Evolutionary conservation across 176 grass and related monocot species (phyloP).

Genomic region (Tillandsia fasciculata): DNA sequence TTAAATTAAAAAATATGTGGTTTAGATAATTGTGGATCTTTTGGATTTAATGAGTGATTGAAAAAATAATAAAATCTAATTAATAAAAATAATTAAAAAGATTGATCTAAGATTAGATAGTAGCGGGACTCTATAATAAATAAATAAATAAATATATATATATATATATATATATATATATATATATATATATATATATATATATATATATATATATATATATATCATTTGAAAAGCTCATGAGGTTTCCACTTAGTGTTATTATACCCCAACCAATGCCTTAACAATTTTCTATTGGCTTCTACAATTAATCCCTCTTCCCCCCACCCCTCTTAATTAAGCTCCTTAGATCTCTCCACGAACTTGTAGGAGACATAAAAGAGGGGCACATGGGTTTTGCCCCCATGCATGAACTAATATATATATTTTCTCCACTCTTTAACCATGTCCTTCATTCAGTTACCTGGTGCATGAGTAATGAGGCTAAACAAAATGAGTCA

Average conservation of each 20-base stretch:
- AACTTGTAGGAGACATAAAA: constrained; percentile 25
- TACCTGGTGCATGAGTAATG: constrained; percentile 55
- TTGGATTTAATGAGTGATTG: too few relatives aligned
- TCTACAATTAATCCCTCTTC: neutral
- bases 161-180: too few relatives aligned
- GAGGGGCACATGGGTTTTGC: constrained; percentile 48
- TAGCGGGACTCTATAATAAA: too few relatives aligned
- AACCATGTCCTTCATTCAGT: constrained; percentile 28
- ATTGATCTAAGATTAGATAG: too few relatives aligned
- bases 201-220: too few relatives aligned
- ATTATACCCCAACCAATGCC: constrained; percentile 7
- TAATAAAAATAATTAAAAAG: too few relatives aligned
- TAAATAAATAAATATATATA: too few relatives aligned
- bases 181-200: too few relatives aligned
- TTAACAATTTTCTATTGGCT: neutral
- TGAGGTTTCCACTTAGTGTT: neutral
- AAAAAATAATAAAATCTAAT: too few relatives aligned
- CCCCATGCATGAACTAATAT: constrained; percentile 34
- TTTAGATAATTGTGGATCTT: too few relatives aligned
- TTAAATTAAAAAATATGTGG: too few relatives aligned
- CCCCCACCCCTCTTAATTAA: constrained; percentile 6
- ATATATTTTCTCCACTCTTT: constrained; percentile 39
- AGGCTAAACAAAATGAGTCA: constrained; percentile 37
- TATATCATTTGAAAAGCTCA: neutral
- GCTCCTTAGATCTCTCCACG: constrained; percentile 16